Conservation (phyloP, 2,329 filamentous ascomycete genomes). For the Cryphonectria nitschkei region DNA sequence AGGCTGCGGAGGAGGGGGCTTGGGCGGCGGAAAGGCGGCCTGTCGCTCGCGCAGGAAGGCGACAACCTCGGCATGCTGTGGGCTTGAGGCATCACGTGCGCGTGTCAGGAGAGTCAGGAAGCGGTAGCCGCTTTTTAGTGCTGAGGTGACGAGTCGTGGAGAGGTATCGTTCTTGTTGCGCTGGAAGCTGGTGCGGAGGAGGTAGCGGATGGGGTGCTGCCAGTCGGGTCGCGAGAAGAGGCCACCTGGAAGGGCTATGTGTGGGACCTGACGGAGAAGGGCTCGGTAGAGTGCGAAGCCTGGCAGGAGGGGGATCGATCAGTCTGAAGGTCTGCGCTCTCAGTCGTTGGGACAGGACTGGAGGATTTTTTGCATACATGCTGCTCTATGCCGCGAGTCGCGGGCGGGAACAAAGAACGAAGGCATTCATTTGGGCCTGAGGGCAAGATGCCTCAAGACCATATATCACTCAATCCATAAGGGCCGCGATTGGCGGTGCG, state of each 20-base stretch:
- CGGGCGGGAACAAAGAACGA: conserved; percentile 51
- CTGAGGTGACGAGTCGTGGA: conserved; percentile 61
- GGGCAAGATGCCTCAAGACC: conserved; percentile 16
- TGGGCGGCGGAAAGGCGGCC: conserved; percentile 38
- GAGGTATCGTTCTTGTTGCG: conserved; percentile 63
- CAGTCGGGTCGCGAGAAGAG: conserved; percentile 38
- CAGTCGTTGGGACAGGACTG: background rate
- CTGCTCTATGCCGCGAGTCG: conserved; percentile 56
- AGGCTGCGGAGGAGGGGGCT: conserved; percentile 39
- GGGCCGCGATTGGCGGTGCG: background rate
- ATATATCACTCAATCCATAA: conserved; percentile 20
- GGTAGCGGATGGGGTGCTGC: conserved; percentile 54
- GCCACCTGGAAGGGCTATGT: conserved; percentile 56
- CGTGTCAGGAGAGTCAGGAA: conserved; percentile 47
- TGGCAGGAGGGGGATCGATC: conserved; percentile 36
- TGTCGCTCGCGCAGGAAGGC: conserved; percentile 43
- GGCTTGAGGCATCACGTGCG: conserved; percentile 42
- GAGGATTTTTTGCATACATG: conserved; percentile 42
- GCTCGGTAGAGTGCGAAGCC: conserved; percentile 74
- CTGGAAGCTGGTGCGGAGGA: conserved; percentile 66
- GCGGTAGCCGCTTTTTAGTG: conserved; percentile 69
- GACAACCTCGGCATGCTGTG: conserved; percentile 48
- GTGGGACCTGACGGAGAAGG: conserved; percentile 62
- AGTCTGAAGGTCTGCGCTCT: conserved; percentile 2
- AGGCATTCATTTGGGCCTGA: conserved; percentile 38